Evolutionary conservation across 495 filamentous ascomycete genomes (phyloP).

Genomic region (Amniculicola lignicola): DNA sequence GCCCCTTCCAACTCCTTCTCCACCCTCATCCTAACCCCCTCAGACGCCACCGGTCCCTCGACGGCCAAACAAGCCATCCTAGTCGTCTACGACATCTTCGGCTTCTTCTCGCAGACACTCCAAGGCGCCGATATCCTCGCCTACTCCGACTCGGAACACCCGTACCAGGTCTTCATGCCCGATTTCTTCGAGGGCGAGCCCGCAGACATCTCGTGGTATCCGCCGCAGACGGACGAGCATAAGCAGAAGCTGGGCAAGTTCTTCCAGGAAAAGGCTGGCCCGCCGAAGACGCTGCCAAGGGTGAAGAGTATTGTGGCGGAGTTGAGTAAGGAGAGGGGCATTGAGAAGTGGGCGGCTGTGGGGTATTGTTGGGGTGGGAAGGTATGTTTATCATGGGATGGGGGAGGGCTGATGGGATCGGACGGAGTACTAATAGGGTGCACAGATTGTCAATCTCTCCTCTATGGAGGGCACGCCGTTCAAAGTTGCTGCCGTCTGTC

Average conservation of each 20-base stretch:
- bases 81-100: conserved; percentile 57
- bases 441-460: conserved; percentile 58
- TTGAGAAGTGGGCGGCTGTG: conserved; percentile 80
- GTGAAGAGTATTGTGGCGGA: conserved; percentile 62
- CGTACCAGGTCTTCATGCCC: conserved; percentile 36
- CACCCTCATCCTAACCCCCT: neutral
- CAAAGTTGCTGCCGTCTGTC: conserved; percentile 64
- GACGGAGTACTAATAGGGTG: neutral
- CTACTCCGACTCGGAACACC: conserved; percentile 27
- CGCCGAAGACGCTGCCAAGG: conserved; percentile 59
- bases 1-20: neutral
- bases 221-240: conserved; percentile 56
- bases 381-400: conserved; percentile 12
- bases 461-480: conserved; percentile 60
- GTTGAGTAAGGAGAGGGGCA: conserved; percentile 53
- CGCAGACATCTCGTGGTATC: conserved; percentile 36
- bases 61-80: conserved; percentile 45
- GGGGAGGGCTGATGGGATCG: neutral
- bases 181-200: conserved; percentile 38
- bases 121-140: conserved; percentile 57
- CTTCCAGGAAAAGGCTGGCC: conserved; percentile 67
- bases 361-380: conserved; percentile 85
- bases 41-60: conserved; percentile 48
- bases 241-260: conserved; percentile 69
- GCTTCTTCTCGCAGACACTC: conserved; percentile 49